Evolutionary conservation across 2,329 filamentous ascomycete genomes (phyloP), one percentile per base, ranked within the genome.

Genomic region (Knoxdaviesia capensis): DNA sequence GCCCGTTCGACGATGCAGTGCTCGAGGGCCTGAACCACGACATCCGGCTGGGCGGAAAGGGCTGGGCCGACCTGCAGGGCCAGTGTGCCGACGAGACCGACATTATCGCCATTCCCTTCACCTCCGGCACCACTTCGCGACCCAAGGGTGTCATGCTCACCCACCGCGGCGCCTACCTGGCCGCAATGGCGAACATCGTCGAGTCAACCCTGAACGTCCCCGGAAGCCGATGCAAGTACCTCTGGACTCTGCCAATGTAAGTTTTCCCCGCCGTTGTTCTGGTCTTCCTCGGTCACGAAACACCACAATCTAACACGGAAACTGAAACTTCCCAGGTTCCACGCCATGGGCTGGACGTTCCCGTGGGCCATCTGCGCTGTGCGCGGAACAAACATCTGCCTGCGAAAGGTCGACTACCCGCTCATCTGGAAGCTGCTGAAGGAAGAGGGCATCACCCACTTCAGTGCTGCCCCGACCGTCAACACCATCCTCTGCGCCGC

Each of bases 101-200:
- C 46, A 70, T 84, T 50, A 70, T 96, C 46, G 85, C 87, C 3
- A 74, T 98, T 43, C 84, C 88, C 1, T 96, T 96, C 57, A 98
- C 90, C 0, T 90, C 81, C 31, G 88, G 88, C 4, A 96, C 90
- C 1, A 96, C 90, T 0, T 86, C 87, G 1, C 68, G 72, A 31
- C 90, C 90, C 2, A 96, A 98, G 58, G 90, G 90, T 5, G 88
- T 94, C 3, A 77, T 93, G 43, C 94, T 81, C 54, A 94, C 85
- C 1, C 84, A 96, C 57, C 72, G 90, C 39, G 82, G 87, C 4
- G 76, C 75, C 6, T 98, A 96, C 54, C 67, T 98, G 8, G 88
- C 85, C 1, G 68, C 85, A 0, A 54, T 94, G 49, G 87, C 66
- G 7, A 96, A 96, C 56, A 65, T 96, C 1, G 74, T 96, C 44